These are phyloP conservation scores for Ormosia semicastrata DNA, from an alignment of 306 rosid species.

Conservation along the genomic window DNA sequence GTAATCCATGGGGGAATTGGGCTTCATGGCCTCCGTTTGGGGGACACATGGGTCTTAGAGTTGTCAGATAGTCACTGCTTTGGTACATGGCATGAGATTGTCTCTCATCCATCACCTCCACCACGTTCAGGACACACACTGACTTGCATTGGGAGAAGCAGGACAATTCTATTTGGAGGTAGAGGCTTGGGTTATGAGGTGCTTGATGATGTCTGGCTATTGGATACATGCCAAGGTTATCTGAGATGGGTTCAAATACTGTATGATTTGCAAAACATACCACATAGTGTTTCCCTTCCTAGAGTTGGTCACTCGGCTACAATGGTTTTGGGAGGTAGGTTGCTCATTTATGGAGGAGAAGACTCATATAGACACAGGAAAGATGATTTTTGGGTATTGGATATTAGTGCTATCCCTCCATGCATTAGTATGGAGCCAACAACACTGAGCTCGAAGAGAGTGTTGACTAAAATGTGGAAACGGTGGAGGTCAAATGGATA, in stretches of 20 bases:
- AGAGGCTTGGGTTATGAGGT: slow-evolving; percentile 83
- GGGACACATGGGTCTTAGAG: slow-evolving; percentile 88
- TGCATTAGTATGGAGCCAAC: slow-evolving; percentile 39
- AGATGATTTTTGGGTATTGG: slow-evolving; percentile 84
- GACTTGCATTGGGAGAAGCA: slow-evolving; percentile 61
- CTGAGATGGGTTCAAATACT: slow-evolving; percentile 63
- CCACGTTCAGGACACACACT: slow-evolving; percentile 92
- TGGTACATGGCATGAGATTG: slow-evolving; percentile 74
- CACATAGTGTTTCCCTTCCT: slow-evolving; percentile 71
- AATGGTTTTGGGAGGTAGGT: slow-evolving; percentile 70
- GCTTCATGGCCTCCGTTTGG: slow-evolving; percentile 58
- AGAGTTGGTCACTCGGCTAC: slow-evolving; percentile 94
- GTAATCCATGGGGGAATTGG: slow-evolving; percentile 92
- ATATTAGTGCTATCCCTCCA: slow-evolving; percentile 53
- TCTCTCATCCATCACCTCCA: slow-evolving; percentile 68
- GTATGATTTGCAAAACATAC: slow-evolving; percentile 57
- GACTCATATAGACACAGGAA: slow-evolving; percentile 70
- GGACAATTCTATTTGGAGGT: slow-evolving; percentile 77
- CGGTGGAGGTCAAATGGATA: slow-evolving; percentile 51
- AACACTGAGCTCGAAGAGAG: slow-evolving; percentile 35
- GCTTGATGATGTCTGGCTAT: slow-evolving; percentile 84
- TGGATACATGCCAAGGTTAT: slow-evolving; percentile 46
- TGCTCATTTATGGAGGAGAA: slow-evolving; percentile 88
- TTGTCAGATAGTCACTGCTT: slow-evolving; percentile 53
- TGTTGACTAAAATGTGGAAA: slow-evolving; percentile 66